These are phyloP conservation scores for Gracilariopsis chorda DNA, from an alignment of 23 red algal genomes.

Conservation along the genomic window DNA sequence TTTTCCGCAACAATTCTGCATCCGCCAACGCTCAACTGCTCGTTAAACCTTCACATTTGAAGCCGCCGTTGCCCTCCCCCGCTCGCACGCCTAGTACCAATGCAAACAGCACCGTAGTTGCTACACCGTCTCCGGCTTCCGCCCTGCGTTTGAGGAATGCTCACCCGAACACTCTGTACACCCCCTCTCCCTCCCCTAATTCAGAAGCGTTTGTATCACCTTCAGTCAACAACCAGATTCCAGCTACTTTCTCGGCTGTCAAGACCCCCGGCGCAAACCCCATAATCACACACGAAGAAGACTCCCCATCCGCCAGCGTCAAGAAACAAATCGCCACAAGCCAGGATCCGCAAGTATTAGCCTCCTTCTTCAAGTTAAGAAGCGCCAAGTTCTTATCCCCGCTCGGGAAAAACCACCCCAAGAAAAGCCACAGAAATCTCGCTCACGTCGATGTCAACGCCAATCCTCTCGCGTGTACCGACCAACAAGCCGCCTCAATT, in stretches of 20 bases:
- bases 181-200: background rate
- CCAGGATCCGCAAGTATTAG: background rate
- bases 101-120: background rate
- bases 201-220: background rate
- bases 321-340: background rate
- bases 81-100: background rate
- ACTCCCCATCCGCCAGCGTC: background rate
- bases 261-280: constrained; percentile 14
- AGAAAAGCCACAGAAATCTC: background rate
- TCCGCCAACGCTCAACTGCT: background rate
- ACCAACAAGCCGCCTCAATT: background rate
- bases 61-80: background rate
- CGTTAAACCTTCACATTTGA: background rate
- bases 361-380: constrained; percentile 2
- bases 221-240: background rate
- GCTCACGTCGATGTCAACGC: background rate
- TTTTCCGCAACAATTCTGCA: constrained; percentile 17
- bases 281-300: background rate
- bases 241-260: background rate
- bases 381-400: constrained; percentile 7
- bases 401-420: background rate
- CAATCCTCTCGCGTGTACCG: background rate
- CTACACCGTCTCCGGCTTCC: background rate
- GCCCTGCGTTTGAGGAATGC: background rate
- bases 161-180: background rate